A percentile compares a stretch with the other conserved stretches of the same genome.
Conservation (phyloP, 179 eudicot genomes). For the Camellia oleifera region DNA sequence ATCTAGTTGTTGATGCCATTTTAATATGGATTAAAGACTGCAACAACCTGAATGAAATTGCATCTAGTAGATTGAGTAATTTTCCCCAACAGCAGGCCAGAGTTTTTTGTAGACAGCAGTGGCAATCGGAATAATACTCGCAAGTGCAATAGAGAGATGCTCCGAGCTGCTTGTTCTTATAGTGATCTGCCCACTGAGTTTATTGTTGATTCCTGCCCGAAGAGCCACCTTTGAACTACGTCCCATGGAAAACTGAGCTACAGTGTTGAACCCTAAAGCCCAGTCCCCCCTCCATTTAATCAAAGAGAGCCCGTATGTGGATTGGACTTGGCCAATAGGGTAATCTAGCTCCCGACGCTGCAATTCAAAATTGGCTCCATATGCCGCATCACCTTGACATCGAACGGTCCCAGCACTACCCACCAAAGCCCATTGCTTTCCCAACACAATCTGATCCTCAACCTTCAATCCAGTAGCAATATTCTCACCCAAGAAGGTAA, state of each 20-base stretch:
- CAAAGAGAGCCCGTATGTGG: slow-evolving; percentile 58
- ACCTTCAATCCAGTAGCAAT: slow-evolving; percentile 74
- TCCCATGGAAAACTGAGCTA: slow-evolving; percentile 76
- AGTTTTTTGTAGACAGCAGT: slow-evolving; percentile 62
- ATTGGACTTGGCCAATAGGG: slow-evolving; percentile 85
- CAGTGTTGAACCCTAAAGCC: slow-evolving; percentile 70
- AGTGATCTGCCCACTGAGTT: slow-evolving; percentile 85
- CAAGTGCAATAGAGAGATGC: slow-evolving; percentile 64
- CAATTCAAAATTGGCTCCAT: slow-evolving; percentile 85
- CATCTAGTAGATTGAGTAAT: slow-evolving; percentile 63
- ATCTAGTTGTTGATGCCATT: neutral
- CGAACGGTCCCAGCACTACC: slow-evolving; percentile 80
- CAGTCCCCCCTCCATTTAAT: slow-evolving; percentile 90
- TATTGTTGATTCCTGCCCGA: slow-evolving; percentile 80
- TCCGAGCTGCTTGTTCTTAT: slow-evolving; percentile 94
- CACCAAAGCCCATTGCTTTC: slow-evolving; percentile 66
- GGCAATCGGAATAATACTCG: slow-evolving; percentile 67
- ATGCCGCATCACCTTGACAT: slow-evolving; percentile 76
- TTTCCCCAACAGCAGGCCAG: slow-evolving; percentile 59
- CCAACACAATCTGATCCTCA: slow-evolving; percentile 69
- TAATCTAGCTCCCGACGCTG: slow-evolving; percentile 71
- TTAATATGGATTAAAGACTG: neutral
- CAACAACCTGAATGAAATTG: neutral
- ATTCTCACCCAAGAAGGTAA: slow-evolving; percentile 91
- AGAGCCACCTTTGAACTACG: slow-evolving; percentile 82